These are phyloP conservation scores for Fusarium sp. DNA, from an alignment of 2,329 filamentous ascomycete species.

Conservation along the genomic window DNA sequence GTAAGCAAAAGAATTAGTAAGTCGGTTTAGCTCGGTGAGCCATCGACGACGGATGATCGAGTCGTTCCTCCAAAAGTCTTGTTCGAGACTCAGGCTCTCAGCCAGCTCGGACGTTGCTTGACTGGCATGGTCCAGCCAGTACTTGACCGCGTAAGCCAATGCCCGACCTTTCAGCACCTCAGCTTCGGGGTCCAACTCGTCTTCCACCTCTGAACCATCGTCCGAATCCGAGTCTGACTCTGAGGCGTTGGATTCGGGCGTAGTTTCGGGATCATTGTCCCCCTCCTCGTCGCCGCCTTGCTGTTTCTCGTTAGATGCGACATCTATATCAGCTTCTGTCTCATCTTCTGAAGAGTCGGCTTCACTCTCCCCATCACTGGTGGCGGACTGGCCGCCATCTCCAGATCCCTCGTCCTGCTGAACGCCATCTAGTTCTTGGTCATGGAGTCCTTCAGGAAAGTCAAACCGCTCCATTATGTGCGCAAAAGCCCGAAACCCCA, in stretches of 20 bases:
- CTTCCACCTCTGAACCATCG: conserved; percentile 23
- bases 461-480: conserved; percentile 56
- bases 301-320: conserved; percentile 14
- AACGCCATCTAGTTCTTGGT: conserved; percentile 13
- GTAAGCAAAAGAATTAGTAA: conserved; percentile 51
- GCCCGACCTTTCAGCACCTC: conserved; percentile 45
- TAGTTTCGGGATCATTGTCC: conserved; percentile 17
- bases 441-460: conserved; percentile 36
- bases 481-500: conserved; percentile 57
- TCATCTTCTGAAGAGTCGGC: too few relatives aligned
- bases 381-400: conserved; percentile 19
- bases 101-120: conserved; percentile 61
- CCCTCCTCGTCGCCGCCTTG: conserved; percentile 16
- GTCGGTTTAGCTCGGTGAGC: conserved; percentile 54
- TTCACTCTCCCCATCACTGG: too few relatives aligned
- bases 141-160: conserved; percentile 57
- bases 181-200: conserved; percentile 49
- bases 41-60: conserved; percentile 57
- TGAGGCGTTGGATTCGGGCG: too few relatives aligned
- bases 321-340: background rate
- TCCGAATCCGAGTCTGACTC: background rate
- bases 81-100: conserved; percentile 56
- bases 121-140: conserved; percentile 60
- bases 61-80: conserved; percentile 57
- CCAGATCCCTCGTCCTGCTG: conserved; percentile 8